Conservation (phyloP, 1,284 basidiomycete genomes). For the Schizophyllum amplum region DNA sequence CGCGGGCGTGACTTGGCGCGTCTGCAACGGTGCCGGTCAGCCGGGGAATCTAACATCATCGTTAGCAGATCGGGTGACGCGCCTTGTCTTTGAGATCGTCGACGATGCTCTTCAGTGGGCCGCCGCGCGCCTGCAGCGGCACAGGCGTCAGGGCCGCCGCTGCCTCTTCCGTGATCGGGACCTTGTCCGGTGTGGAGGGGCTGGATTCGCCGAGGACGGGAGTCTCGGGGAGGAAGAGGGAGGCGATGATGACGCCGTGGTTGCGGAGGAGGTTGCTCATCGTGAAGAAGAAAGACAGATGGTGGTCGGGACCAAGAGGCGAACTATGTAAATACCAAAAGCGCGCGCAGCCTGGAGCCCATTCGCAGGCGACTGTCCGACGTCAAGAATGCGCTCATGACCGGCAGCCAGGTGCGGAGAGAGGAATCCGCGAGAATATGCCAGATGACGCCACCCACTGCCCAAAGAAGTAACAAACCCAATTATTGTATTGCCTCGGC, state of each 20-base stretch:
- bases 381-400: neutral
- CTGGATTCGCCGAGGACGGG: conserved; percentile 43
- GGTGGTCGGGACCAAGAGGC: neutral
- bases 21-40: conserved; percentile 14
- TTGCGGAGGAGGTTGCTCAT: conserved; percentile 39
- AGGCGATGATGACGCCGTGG: conserved; percentile 68
- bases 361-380: neutral
- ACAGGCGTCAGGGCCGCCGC: conserved; percentile 5
- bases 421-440: neutral
- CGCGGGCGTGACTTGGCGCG: neutral
- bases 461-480: too few relatives aligned
- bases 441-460: neutral
- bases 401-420: too few relatives aligned
- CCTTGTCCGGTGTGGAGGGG: conserved; percentile 37
- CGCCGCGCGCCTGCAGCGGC: conserved; percentile 14
- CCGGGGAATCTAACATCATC: conserved; percentile 7
- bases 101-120: conserved; percentile 60
- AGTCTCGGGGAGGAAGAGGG: conserved; percentile 70
- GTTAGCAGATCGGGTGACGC: conserved; percentile 13
- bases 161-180: conserved; percentile 15
- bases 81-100: conserved; percentile 68
- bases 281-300: neutral
- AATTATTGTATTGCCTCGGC: too few relatives aligned
- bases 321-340: neutral
- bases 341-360: neutral